Percentiles rank a stretch among this genome's conserved stretches.
Conservation (phyloP, 345 rosid genomes). For the Salix exigua region DNA sequence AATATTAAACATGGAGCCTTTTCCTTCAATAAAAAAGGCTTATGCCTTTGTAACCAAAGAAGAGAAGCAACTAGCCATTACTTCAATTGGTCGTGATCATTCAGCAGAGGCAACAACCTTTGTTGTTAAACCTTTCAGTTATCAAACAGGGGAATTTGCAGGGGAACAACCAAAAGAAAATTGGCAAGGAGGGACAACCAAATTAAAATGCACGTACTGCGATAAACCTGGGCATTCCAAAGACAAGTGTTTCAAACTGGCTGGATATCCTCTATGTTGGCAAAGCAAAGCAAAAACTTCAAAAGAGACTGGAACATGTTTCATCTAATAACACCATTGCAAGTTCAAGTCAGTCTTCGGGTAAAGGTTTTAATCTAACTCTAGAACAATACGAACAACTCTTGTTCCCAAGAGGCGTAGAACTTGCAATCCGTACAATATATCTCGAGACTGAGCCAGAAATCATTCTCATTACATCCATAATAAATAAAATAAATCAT, state of each 20-base stretch:
- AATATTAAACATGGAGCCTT: background rate
- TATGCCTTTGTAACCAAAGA: no score
- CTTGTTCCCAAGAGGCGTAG: no score
- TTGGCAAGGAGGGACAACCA: no score
- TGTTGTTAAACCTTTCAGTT: background rate
- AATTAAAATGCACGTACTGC: background rate
- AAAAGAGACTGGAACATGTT: background rate
- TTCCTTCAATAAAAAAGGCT: background rate
- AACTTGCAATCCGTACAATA: no score
- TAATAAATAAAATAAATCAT: no score
- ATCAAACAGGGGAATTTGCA: background rate
- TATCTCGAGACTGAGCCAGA: fast-evolving
- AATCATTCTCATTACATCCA: no score
- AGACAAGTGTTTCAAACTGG: background rate
- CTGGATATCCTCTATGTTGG: background rate
- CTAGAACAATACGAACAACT: background rate
- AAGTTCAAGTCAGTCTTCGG: background rate
- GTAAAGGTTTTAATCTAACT: background rate
- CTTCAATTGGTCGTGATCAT: background rate
- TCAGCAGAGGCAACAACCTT: background rate
- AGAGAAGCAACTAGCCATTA: background rate
- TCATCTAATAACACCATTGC: background rate
- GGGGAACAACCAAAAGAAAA: background rate
- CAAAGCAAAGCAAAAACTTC: background rate
- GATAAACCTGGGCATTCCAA: background rate